These are phyloP conservation scores for Musa beccarii DNA, from an alignment of 176 grass and related monocot genomes.

Conservation along the genomic window DNA sequence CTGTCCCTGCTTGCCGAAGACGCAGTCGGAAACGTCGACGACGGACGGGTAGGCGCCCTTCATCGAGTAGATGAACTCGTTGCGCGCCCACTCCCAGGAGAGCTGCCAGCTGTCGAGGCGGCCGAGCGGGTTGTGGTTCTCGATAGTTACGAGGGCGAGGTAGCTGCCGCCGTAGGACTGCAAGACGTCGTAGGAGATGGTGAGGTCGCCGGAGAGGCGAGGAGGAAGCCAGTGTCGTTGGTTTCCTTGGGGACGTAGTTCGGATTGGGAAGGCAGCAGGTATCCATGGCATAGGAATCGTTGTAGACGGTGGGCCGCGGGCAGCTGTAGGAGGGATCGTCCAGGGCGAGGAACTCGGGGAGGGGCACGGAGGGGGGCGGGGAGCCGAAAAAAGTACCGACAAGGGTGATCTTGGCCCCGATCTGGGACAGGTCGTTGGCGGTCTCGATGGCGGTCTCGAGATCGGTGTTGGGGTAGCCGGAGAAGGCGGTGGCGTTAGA, in stretches of 20 bases:
- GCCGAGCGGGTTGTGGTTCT: conserved; percentile 67
- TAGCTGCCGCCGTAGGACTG: conserved; percentile 61
- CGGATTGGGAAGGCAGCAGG: conserved; percentile 68
- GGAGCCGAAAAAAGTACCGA: conserved; percentile 61
- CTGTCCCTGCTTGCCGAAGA: conserved; percentile 43
- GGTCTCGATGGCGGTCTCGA: conserved; percentile 53
- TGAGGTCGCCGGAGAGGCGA: conserved; percentile 58
- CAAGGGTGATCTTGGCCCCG: conserved; percentile 32
- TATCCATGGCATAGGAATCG: conserved; percentile 13
- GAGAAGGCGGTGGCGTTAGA: conserved; percentile 79
- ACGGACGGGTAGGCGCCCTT: conserved; percentile 53
- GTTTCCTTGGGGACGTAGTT: conserved; percentile 38
- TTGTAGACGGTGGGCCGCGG: conserved; percentile 23
- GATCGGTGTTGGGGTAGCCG: conserved; percentile 64
- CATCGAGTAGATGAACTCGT: conserved; percentile 78
- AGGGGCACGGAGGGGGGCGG: conserved; percentile 31
- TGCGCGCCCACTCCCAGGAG: conserved; percentile 68
- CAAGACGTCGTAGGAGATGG: conserved; percentile 75
- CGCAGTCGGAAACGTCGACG: conserved; percentile 49
- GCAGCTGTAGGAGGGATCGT: conserved; percentile 48
- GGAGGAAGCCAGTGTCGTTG: conserved; percentile 53
- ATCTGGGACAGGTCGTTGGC: conserved; percentile 1
- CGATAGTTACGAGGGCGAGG: conserved; percentile 77
- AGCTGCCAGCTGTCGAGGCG: conserved; percentile 88
- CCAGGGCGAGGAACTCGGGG: conserved; percentile 40